phyloP scores from a whole-genome alignment of 257 asterid species.

The Catharanthus roseus region DNA sequence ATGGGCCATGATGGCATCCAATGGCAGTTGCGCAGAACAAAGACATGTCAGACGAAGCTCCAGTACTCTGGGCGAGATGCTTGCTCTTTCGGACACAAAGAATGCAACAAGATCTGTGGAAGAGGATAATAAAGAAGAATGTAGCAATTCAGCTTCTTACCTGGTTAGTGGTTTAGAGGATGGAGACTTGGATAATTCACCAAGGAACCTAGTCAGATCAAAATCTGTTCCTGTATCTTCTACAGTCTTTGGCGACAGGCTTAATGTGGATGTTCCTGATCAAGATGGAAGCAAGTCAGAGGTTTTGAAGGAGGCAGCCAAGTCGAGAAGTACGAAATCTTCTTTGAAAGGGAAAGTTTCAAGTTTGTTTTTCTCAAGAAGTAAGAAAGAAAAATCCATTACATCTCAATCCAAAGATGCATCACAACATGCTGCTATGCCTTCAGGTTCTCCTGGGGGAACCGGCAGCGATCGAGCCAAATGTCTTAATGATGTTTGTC shows the following conservation, averaged over 20 bases:
- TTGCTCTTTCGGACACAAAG: conserved; percentile 85
- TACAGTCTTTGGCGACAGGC: conserved; percentile 38
- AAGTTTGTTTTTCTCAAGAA: conserved; percentile 72
- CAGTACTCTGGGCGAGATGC: conserved; percentile 96
- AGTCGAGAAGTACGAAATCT: conserved; percentile 49
- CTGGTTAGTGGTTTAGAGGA: conserved; percentile 25
- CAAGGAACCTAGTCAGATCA: conserved; percentile 64
- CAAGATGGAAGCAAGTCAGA: conserved; percentile 33
- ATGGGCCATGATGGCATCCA: conserved; percentile 87
- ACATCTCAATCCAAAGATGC: conserved; percentile 35
- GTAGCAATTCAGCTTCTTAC: conserved; percentile 27
- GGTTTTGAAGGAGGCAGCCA: conserved; percentile 38
- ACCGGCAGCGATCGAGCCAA: conserved; percentile 22
- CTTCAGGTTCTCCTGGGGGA: conserved; percentile 25
- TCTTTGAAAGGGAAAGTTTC: conserved; percentile 79
- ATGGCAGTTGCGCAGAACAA: conserved; percentile 63
- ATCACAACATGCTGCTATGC: conserved; percentile 15
- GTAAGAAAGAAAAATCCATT: conserved; percentile 48
- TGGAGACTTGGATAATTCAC: conserved; percentile 34
- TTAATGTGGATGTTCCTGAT: conserved; percentile 29
- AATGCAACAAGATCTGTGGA: conserved; percentile 32
- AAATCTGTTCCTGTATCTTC: conserved; percentile 86
- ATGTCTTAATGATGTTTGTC: conserved; percentile 11
- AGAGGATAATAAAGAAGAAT: conserved; percentile 36
- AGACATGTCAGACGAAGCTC: conserved; percentile 61